These are phyloP conservation scores for Eimeria brunetti DNA, from an alignment of 169 alveolate genomes.

Conservation along the genomic window DNA sequence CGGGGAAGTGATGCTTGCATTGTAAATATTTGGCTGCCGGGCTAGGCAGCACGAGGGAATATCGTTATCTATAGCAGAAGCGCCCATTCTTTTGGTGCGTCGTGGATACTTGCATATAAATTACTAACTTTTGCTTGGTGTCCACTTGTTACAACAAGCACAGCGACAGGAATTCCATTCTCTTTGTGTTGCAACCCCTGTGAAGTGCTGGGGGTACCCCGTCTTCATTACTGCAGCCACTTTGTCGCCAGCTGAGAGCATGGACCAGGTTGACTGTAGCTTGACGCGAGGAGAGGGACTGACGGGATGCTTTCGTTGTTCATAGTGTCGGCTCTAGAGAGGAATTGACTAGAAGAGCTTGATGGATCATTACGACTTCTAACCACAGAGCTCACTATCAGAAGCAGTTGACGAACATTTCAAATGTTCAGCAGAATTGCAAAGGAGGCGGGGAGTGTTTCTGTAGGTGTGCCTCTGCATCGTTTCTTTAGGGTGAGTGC, in stretches of 20 bases:
- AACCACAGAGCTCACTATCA: neutral
- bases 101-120: neutral
- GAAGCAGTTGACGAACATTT: neutral
- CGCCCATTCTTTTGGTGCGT: neutral
- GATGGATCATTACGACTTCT: neutral
- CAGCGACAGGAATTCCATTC: neutral
- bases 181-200: neutral
- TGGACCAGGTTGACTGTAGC: neutral
- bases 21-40: neutral
- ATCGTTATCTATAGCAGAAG: neutral
- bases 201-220: neutral
- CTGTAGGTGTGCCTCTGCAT: neutral
- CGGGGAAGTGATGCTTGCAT: constrained; percentile 3
- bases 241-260: neutral
- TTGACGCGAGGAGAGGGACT: neutral
- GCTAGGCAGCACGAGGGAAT: neutral
- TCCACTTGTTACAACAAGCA: neutral
- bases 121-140: neutral
- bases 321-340: neutral
- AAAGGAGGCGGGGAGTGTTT: neutral
- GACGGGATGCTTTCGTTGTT: neutral
- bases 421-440: neutral
- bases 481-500: neutral
- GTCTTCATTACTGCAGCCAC: neutral
- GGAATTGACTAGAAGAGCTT: neutral